phyloP scores from a whole-genome alignment of 225 moss, liverwort and hornwort genomes.

The Pleurozium schreberi region DNA sequence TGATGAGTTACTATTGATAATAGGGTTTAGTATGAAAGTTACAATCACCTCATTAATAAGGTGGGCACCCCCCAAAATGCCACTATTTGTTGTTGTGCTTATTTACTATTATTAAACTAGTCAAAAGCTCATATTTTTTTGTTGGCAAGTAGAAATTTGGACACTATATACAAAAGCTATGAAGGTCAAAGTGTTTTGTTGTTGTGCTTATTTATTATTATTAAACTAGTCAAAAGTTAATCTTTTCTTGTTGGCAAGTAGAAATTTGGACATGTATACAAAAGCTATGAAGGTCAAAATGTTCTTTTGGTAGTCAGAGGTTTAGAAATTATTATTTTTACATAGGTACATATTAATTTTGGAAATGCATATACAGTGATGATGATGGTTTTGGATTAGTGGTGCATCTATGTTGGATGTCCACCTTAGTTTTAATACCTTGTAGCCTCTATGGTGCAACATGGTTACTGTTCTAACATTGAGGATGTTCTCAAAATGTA shows the following conservation, averaged over 20 bases:
- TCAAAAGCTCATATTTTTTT: not conserved
- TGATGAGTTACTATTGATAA: not conserved
- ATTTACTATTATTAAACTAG: not conserved
- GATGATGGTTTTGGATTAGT: not conserved
- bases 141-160: not conserved
- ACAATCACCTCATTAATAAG: not conserved
- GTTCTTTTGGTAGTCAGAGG: rapidly evolving
- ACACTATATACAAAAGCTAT: not conserved
- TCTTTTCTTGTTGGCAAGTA: too few relatives aligned
- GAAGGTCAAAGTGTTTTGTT: too few relatives aligned
- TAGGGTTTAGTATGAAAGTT: not conserved
- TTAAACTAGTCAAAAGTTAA: too few relatives aligned
- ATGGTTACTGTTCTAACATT: too few relatives aligned
- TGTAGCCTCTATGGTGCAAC: not conserved
- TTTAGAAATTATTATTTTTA: not conserved
- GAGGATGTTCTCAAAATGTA: too few relatives aligned
- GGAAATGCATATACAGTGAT: not conserved
- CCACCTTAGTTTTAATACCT: not conserved
- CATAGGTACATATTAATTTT: not conserved
- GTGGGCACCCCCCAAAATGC: rapidly evolving
- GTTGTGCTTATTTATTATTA: too few relatives aligned
- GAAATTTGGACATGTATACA: too few relatives aligned
- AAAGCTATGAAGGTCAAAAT: too few relatives aligned
- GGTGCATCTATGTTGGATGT: not conserved
- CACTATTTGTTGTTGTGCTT: not conserved